Conservation (phyloP, 495 filamentous ascomycete genomes). For the Pseudotulostoma volvatum region DNA sequence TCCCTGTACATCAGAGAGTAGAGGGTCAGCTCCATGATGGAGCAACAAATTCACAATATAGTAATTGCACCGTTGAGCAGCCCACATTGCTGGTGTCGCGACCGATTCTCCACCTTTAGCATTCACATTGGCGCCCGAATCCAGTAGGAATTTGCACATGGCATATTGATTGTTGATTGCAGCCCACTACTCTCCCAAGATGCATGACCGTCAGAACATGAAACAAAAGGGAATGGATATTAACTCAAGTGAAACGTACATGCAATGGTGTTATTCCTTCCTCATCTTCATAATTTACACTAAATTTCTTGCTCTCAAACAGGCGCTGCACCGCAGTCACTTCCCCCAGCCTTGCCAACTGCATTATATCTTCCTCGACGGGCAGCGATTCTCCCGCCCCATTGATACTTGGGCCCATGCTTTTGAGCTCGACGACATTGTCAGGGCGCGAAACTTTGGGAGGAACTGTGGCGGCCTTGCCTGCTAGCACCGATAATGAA, state of each 20-base stretch:
- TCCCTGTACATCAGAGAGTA: constrained; percentile 77
- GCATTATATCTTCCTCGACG: constrained; percentile 81
- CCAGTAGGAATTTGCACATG: constrained; percentile 86
- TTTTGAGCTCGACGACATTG: constrained; percentile 53
- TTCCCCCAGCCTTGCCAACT: constrained; percentile 79
- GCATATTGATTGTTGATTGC: constrained; percentile 98
- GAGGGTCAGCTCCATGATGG: constrained; percentile 73
- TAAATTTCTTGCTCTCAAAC: constrained; percentile 64
- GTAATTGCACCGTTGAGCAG: constrained; percentile 83
- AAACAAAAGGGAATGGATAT: constrained; percentile 3
- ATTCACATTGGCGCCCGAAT: constrained; percentile 81
- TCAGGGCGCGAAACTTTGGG: constrained; percentile 37
- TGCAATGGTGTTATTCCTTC: constrained; percentile 92
- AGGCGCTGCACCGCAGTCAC: constrained; percentile 73
- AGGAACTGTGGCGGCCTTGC: constrained; percentile 40
- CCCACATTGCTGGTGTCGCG: constrained; percentile 92
- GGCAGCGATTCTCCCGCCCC: constrained; percentile 31
- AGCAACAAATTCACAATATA: constrained; percentile 71
- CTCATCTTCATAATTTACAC: constrained; percentile 66
- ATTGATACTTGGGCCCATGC: constrained; percentile 32
- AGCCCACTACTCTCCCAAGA: constrained; percentile 92
- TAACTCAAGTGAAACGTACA: constrained; percentile 39
- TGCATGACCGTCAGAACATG: no score
- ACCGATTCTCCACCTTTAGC: constrained; percentile 86
- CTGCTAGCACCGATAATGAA: constrained; percentile 22